Conservation (phyloP, 805 yeast species). For the Maudiozyma saulgeensis region DNA sequence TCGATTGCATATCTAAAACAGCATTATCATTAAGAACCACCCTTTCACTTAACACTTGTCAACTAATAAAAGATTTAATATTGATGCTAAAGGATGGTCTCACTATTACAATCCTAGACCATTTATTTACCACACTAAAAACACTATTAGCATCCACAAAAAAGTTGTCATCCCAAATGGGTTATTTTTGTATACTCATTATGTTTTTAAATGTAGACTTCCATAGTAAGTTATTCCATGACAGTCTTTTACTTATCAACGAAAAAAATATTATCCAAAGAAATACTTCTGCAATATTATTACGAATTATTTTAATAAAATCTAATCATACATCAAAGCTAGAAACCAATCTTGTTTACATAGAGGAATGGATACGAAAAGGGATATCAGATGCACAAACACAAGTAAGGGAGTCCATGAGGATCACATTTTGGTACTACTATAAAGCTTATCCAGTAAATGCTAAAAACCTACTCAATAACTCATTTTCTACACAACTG, state of each 20-base stretch:
- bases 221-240: slow-evolving; percentile 41
- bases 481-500: slow-evolving; percentile 20
- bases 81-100: slow-evolving; percentile 18
- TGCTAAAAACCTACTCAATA: slow-evolving; percentile 34
- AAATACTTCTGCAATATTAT: slow-evolving; percentile 58
- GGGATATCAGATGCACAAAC: slow-evolving; percentile 76
- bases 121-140: slow-evolving; percentile 26
- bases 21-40: slow-evolving; percentile 75
- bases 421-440: slow-evolving; percentile 66
- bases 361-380: slow-evolving; percentile 44
- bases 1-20: slow-evolving; percentile 58
- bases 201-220: slow-evolving; percentile 48
- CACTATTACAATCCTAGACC: slow-evolving; percentile 28
- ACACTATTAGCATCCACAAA: slow-evolving; percentile 32
- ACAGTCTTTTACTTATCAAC: slow-evolving; percentile 40
- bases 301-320: slow-evolving; percentile 50
- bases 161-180: slow-evolving; percentile 30
- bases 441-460: slow-evolving; percentile 43
- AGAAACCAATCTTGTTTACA: slow-evolving; percentile 29
- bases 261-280: slow-evolving; percentile 72
- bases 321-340: slow-evolving; percentile 31
- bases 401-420: slow-evolving; percentile 63
- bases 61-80: slow-evolving; percentile 57
- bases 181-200: slow-evolving; percentile 35
- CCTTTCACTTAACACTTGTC: slow-evolving; percentile 65